A percentile compares a stretch with the other conserved stretches of the same genome.
Conservation (phyloP, 169 alveolate species). For the Amoebophrya sp. region DNA sequence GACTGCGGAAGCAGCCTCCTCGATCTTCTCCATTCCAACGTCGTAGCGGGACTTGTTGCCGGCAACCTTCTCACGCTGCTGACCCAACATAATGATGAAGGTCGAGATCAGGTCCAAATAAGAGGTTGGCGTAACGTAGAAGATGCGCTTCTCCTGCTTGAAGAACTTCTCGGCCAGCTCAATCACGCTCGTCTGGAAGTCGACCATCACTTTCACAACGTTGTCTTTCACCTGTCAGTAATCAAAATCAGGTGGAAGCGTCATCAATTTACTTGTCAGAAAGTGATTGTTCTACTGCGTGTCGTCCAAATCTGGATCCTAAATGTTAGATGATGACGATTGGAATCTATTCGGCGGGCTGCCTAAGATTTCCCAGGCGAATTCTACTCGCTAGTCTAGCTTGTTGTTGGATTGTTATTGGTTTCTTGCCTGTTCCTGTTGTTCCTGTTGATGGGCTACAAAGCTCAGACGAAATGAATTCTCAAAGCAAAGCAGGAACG, state of each 20-base stretch:
- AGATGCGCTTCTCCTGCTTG: conserved; percentile 74
- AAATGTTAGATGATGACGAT: not conserved
- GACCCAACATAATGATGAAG: conserved; percentile 76
- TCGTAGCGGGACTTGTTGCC: conserved; percentile 65
- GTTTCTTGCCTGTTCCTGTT: no score
- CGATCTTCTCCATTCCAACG: conserved; percentile 89
- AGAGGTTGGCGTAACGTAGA: conserved; percentile 93
- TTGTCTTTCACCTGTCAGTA: conserved; percentile 47
- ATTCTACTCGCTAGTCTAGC: conserved; percentile 29
- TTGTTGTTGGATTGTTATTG: no score
- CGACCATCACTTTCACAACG: conserved; percentile 74
- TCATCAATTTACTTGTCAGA: no score
- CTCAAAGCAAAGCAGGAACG: conserved; percentile 37
- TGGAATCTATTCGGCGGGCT: no score
- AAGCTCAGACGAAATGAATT: conserved; percentile 34
- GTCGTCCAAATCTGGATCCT: conserved; percentile 38
- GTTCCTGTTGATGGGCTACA: no score
- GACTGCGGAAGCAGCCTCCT: conserved; percentile 77
- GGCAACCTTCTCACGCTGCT: conserved; percentile 74
- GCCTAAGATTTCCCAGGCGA: conserved; percentile 2
- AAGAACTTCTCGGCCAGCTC: conserved; percentile 65
- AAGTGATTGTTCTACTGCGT: no score
- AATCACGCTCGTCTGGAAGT: conserved; percentile 71
- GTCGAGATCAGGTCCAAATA: conserved; percentile 80
- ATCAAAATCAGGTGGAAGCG: no score